Evolutionary conservation across 192 early-diverging fungal genomes (phyloP), one percentile per base, ranked within the genome.

Genomic region (Rhizophagus sp.): DNA sequence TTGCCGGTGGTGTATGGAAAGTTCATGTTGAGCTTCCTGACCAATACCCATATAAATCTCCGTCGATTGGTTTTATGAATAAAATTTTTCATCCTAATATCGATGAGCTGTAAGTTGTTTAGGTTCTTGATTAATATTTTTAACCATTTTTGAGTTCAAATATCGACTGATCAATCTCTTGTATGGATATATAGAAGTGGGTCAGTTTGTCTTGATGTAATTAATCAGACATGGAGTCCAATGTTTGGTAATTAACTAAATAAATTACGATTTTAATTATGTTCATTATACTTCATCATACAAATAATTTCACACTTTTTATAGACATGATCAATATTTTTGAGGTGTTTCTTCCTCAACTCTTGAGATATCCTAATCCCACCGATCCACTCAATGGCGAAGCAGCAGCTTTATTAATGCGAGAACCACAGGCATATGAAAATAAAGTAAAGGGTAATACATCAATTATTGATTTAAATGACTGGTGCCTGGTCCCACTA

Each of bases 41-140:
- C 87, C 96, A 98, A 82, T 99, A 99, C 80, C 98, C 98, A 12
- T 99, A 97, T 91, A 97, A 97, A 87, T 97, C 96, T 34, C 98
- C 97, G 19, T 97, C 96, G 64, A 99, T 99, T 76, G 98, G 98
- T 12, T 99, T 99, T 83, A 95, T 96, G 89, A 99, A 99, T 91
- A 97, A 94, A 85, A 98, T 99, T 79, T 99, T 97, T 85, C 98
- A 99, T 81, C 98, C 98, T 17, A 99, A 99, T 85, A 99, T 99
- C 73, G 98, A 99, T 86, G 98, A 99, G 85, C 89, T 97, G 89
- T 96, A 82, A 87, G 89, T 88, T 70, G 8, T n/a, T 39, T 69
- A 2, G 1, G n/a, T 25, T 25, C 8, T 25, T 15, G 39, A 13
- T 25, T 13, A n/a, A 73, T 44, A 10, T 72, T 8, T n/a, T 72